Percentiles rank a stretch among this genome's conserved stretches.
Evolutionary conservation across 495 filamentous ascomycete genomes (phyloP).

Genomic region (Aspergillus affinis): DNA sequence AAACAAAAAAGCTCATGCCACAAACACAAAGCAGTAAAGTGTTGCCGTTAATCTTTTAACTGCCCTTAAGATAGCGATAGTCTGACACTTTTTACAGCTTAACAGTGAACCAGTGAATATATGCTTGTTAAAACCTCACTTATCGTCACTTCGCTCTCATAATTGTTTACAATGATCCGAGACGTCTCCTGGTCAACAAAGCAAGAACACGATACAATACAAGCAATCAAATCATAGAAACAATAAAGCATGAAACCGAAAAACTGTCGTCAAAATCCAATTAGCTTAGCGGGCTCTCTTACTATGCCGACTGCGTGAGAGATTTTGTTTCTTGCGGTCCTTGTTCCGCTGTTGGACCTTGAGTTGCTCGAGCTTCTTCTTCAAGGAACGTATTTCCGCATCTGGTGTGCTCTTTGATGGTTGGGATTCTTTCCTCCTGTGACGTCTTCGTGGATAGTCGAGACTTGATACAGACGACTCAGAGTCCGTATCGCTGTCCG

Average conservation of each 20-base stretch:
- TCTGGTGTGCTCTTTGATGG: background rate
- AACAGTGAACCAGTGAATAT: background rate
- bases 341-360: slow-evolving; percentile 5
- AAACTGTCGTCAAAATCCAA: background rate
- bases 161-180: background rate
- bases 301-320: background rate
- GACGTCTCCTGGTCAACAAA: background rate
- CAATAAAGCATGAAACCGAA: background rate
- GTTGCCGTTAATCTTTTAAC: background rate
- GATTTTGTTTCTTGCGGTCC: background rate
- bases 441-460: background rate
- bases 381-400: slow-evolving; percentile 3
- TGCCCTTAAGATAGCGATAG: background rate
- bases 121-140: background rate
- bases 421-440: slow-evolving; percentile 2
- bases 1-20: background rate
- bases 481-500: slow-evolving; percentile 3
- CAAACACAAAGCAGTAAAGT: slow-evolving; percentile 2
- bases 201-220: slow-evolving; percentile 1
- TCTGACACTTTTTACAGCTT: background rate
- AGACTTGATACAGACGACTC: slow-evolving; percentile 2
- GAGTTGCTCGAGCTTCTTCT: slow-evolving; percentile 5
- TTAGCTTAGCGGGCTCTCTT: slow-evolving; percentile 2
- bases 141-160: background rate
- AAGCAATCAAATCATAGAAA: background rate